Conservation (phyloP, 2,329 filamentous ascomycete species). For the Fusarium sp. region DNA sequence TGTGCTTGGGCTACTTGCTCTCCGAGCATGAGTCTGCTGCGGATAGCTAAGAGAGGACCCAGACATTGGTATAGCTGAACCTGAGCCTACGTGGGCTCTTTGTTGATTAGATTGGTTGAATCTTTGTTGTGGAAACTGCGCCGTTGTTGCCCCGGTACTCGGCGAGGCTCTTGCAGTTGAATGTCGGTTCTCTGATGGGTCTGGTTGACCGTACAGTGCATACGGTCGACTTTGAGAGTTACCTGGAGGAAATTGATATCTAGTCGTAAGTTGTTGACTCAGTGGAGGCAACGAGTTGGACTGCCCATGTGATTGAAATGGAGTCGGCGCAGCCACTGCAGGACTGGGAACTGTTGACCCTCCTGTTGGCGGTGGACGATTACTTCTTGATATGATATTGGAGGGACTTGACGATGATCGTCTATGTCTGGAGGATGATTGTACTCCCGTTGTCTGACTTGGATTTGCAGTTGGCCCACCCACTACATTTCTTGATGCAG, state of each 20-base stretch:
- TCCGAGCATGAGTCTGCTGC: neutral
- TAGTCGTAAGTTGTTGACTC: neutral
- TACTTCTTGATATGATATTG: neutral
- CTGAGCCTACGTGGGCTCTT: accelerated
- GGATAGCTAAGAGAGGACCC: neutral
- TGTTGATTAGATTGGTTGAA: neutral
- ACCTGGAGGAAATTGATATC: accelerated
- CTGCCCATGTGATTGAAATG: neutral
- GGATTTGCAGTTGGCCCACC: too few species aligned
- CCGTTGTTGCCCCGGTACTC: neutral
- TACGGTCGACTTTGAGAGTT: neutral
- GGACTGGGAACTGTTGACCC: neutral
- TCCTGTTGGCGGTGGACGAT: too few species aligned
- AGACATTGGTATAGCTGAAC: neutral
- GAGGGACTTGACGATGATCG: neutral
- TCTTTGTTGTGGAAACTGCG: neutral
- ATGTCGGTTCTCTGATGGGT: neutral
- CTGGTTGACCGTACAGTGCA: neutral
- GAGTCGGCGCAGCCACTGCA: neutral
- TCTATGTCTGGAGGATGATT: neutral
- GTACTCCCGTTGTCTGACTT: neutral
- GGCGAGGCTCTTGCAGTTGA: neutral
- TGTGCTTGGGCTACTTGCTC: neutral
- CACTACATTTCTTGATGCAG: neutral
- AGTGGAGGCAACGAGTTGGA: neutral